Evolutionary conservation across 495 filamentous ascomycete species (phyloP).

Genomic region (Lichina pygmaea): DNA sequence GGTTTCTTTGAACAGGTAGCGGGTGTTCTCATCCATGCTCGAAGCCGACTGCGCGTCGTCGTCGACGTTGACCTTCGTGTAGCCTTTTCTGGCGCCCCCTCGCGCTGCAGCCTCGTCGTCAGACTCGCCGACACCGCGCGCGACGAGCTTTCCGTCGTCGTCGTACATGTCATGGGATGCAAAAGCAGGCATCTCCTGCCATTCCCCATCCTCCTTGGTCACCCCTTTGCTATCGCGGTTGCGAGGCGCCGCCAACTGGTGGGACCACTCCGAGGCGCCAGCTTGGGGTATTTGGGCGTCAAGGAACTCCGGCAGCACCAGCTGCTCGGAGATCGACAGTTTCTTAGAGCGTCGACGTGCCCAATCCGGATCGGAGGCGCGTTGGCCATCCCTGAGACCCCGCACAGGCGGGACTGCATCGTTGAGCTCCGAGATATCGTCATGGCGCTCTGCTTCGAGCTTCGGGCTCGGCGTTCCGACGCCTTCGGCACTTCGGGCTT

Average conservation of each 20-base stretch:
- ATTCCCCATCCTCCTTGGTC: slow-evolving; percentile 33
- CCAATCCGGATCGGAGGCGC: not conserved
- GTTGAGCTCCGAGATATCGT: not conserved
- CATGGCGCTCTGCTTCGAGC: not conserved
- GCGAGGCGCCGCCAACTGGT: slow-evolving; percentile 44
- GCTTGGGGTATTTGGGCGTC: not conserved
- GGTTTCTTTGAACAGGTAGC: slow-evolving; percentile 65
- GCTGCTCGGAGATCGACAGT: not conserved
- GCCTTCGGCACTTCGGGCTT: not conserved
- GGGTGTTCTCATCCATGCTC: slow-evolving; percentile 92
- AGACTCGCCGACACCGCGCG: slow-evolving; percentile 42
- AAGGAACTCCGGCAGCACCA: not conserved
- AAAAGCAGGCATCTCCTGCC: slow-evolving; percentile 85
- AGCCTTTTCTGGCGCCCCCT: slow-evolving; percentile 79
- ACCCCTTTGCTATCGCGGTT: slow-evolving; percentile 18
- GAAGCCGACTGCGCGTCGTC: slow-evolving; percentile 84
- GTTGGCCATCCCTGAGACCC: not conserved
- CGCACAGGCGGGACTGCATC: not conserved
- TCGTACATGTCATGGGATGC: slow-evolving; percentile 87
- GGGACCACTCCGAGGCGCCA: slow-evolving; percentile 63
- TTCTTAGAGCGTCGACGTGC: not conserved
- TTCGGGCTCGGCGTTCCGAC: not conserved
- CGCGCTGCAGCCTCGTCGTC: slow-evolving; percentile 50
- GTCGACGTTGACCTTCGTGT: slow-evolving; percentile 76
- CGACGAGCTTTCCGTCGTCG: slow-evolving; percentile 69